phyloP scores from a whole-genome alignment of 179 eudicot species.

The Drosera spatulata region DNA sequence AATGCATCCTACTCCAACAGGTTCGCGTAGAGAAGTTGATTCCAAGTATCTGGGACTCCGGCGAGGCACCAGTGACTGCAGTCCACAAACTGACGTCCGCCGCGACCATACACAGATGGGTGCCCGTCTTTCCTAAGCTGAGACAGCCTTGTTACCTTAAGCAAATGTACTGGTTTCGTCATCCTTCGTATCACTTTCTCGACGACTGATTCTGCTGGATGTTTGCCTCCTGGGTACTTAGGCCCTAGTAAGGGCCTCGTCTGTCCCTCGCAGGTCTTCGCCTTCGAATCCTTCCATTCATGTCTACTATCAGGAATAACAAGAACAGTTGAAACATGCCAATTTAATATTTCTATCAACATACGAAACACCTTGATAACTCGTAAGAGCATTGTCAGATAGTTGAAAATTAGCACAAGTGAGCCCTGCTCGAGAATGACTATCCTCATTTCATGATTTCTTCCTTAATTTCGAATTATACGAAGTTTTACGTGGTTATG shows the following conservation, averaged over 20 bases:
- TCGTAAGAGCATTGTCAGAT: too few relatives aligned
- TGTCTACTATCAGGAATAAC: slow-evolving; percentile 33
- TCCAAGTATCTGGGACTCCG: slow-evolving; percentile 88
- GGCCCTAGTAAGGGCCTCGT: slow-evolving; percentile 34
- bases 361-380: too few relatives aligned
- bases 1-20: slow-evolving; percentile 1
- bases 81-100: slow-evolving; percentile 40
- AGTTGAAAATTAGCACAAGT: too few relatives aligned
- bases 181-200: slow-evolving; percentile 49
- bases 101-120: slow-evolving; percentile 49
- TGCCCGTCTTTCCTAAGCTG: slow-evolving; percentile 68
- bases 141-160: slow-evolving; percentile 55
- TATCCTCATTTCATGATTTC: too few relatives aligned
- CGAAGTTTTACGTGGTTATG: too few relatives aligned
- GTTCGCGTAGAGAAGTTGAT: slow-evolving; percentile 53
- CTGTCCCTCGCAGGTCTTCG: slow-evolving; percentile 38
- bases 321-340: neutral
- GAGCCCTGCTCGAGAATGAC: too few relatives aligned
- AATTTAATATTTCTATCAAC: too few relatives aligned
- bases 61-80: slow-evolving; percentile 92
- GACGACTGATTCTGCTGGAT: slow-evolving; percentile 37
- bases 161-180: slow-evolving; percentile 42
- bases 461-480: too few relatives aligned
- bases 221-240: slow-evolving; percentile 50
- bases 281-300: slow-evolving; percentile 46